These are phyloP conservation scores for Peribolospora kevripleyi DNA, from an alignment of 768 basidiomycete genomes.

Conservation along the genomic window DNA sequence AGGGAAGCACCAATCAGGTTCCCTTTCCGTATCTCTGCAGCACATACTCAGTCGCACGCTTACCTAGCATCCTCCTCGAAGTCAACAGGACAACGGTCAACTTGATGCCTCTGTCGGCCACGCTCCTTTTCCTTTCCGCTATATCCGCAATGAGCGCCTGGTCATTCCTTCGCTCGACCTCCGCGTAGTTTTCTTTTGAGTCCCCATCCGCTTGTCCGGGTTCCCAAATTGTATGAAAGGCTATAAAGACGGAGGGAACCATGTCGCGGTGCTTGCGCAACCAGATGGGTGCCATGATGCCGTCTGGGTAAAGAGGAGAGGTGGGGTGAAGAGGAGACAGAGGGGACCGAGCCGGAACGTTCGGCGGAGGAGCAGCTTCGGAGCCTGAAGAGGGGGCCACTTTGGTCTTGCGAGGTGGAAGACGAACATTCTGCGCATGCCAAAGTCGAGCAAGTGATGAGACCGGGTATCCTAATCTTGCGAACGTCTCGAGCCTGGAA, in stretches of 20 bases:
- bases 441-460: not conserved
- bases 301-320: constrained; percentile 81
- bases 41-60: constrained; percentile 13
- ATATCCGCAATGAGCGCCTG: constrained; percentile 56
- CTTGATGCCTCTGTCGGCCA: constrained; percentile 70
- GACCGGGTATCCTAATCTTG: not conserved
- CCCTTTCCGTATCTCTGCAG: not conserved
- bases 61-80: constrained; percentile 65
- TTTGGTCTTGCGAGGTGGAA: constrained; percentile 61
- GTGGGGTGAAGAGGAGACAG: constrained; percentile 73
- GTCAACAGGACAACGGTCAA: constrained; percentile 82
- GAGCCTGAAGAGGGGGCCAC: constrained; percentile 28
- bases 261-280: constrained; percentile 82
- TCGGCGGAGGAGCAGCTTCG: constrained; percentile 20
- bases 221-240: constrained; percentile 69
- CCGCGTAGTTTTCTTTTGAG: constrained; percentile 20
- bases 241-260: constrained; percentile 74
- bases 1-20: not conserved
- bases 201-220: constrained; percentile 21
- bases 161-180: constrained; percentile 49
- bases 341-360: constrained; percentile 42
- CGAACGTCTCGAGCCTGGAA: not conserved
- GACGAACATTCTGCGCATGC: constrained; percentile 36
- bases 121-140: constrained; percentile 47
- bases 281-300: constrained; percentile 93